Conservation (phyloP, 1,284 basidiomycete species). For the Fomitopsis betulina region DNA sequence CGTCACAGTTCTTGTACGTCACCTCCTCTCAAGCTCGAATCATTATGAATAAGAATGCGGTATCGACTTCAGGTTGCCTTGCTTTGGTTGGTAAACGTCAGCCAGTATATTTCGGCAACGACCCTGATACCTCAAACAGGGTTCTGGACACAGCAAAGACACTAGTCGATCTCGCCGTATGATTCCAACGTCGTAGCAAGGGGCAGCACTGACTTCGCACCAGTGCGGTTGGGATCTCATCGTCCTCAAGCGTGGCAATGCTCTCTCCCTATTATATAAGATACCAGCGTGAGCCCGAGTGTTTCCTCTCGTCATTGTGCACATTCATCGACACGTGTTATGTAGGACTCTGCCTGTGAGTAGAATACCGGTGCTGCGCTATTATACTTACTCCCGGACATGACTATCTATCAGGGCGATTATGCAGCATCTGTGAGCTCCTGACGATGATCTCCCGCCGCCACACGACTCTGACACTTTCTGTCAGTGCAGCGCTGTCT, state of each 20-base stretch:
- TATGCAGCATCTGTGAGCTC: not conserved
- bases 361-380: not conserved
- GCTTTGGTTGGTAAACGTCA: not conserved
- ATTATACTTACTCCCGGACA: not conserved
- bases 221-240: not conserved
- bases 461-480: not conserved
- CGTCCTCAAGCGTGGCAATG: not conserved
- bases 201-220: not conserved
- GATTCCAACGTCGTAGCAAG: not conserved
- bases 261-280: not conserved
- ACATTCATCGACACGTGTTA: too few species aligned
- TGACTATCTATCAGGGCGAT: not conserved
- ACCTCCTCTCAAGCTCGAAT: too few species aligned
- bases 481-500: not conserved
- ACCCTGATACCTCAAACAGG: not conserved
- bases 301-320: not conserved
- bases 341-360: not conserved
- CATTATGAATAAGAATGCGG: not conserved
- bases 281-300: not conserved
- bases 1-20: not conserved
- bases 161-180: not conserved
- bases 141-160: not conserved
- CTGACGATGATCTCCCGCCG: not conserved
- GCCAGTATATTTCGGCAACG: too few species aligned
- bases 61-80: not conserved